Percentiles rank a stretch among this genome's conserved stretches.
These are phyloP conservation scores for Naganishia onofrii DNA, from an alignment of 768 basidiomycete species.

Conservation along the genomic window DNA sequence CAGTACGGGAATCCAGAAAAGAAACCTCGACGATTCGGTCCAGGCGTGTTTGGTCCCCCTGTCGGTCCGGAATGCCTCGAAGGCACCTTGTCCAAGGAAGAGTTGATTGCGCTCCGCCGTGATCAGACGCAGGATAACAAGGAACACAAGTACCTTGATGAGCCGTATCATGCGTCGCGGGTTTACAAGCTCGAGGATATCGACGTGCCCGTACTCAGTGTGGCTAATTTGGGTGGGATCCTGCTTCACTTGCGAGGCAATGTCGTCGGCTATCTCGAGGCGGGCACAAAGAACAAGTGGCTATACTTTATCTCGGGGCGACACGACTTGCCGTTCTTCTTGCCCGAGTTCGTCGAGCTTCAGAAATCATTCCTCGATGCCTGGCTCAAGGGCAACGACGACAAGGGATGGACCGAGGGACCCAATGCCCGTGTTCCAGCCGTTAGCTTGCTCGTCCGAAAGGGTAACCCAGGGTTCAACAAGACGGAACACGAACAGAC, in stretches of 20 bases:
- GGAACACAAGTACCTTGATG: conserved; percentile 37
- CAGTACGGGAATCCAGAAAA: conserved; percentile 36
- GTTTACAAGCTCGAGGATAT: conserved; percentile 39
- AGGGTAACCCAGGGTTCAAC: conserved; percentile 45
- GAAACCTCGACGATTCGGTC: conserved; percentile 15
- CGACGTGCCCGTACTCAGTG: conserved; percentile 39
- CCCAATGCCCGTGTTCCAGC: conserved; percentile 38
- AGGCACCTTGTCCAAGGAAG: conserved; percentile 32
- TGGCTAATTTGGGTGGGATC: conserved; percentile 44
- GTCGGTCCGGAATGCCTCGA: conserved; percentile 36
- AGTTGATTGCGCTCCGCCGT: conserved; percentile 32
- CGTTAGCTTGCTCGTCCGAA: conserved; percentile 39
- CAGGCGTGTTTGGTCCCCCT: conserved; percentile 28
- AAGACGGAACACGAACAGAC: conserved; percentile 40
- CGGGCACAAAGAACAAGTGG: conserved; percentile 43
- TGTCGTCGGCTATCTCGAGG: conserved; percentile 41
- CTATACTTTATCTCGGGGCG: conserved; percentile 42
- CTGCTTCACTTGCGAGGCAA: conserved; percentile 42
- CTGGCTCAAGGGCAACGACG: conserved; percentile 39
- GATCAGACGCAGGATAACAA: conserved; percentile 40
- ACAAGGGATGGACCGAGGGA: conserved; percentile 32
- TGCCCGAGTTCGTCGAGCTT: conserved; percentile 38
- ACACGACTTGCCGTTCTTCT: conserved; percentile 45
- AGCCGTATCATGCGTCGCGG: conserved; percentile 35
- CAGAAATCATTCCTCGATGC: conserved; percentile 41